These are phyloP conservation scores for Penicillium parvum DNA, from an alignment of 495 filamentous ascomycete genomes.

Conservation along the genomic window DNA sequence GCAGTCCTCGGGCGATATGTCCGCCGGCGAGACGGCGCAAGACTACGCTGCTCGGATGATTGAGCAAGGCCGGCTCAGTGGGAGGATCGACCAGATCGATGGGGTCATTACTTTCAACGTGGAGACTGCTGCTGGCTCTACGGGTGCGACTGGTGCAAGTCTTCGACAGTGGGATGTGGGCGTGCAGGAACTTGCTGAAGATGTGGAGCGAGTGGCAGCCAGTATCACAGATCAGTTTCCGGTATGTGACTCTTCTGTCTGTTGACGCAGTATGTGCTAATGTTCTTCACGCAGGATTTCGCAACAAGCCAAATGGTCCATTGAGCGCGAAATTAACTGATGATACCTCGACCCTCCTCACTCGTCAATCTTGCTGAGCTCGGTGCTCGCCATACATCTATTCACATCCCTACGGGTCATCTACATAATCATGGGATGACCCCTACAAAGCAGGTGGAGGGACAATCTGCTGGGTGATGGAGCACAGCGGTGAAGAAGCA, in stretches of 20 bases:
- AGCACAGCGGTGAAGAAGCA: too few species aligned
- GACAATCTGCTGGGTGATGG: too few species aligned
- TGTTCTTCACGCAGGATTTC: constrained; percentile 23
- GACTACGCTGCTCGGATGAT: constrained; percentile 92
- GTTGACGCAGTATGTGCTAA: constrained; percentile 12
- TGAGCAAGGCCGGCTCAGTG: constrained; percentile 80
- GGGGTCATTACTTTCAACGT: constrained; percentile 77
- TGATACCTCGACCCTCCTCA: too few species aligned
- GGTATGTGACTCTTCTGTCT: constrained; percentile 18
- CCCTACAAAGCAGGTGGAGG: too few species aligned
- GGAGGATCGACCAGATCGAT: constrained; percentile 93
- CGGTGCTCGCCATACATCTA: too few species aligned
- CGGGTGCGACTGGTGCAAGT: constrained; percentile 50
- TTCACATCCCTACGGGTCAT: too few species aligned
- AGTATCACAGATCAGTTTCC: constrained; percentile 40
- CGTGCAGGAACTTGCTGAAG: constrained; percentile 78
- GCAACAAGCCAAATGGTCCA: constrained; percentile 27
- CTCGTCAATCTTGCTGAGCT: too few species aligned
- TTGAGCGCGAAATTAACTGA: constrained; percentile 8
- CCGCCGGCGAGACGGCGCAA: constrained; percentile 76
- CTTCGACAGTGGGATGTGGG: constrained; percentile 85
- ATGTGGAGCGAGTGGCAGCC: constrained; percentile 76
- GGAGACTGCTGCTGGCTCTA: constrained; percentile 51
- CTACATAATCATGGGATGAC: too few species aligned
- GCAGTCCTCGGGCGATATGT: constrained; percentile 33